Evolutionary conservation across 768 basidiomycete genomes (phyloP), one percentile per base, ranked within the genome.

Genomic region (Lyophyllum semitale): DNA sequence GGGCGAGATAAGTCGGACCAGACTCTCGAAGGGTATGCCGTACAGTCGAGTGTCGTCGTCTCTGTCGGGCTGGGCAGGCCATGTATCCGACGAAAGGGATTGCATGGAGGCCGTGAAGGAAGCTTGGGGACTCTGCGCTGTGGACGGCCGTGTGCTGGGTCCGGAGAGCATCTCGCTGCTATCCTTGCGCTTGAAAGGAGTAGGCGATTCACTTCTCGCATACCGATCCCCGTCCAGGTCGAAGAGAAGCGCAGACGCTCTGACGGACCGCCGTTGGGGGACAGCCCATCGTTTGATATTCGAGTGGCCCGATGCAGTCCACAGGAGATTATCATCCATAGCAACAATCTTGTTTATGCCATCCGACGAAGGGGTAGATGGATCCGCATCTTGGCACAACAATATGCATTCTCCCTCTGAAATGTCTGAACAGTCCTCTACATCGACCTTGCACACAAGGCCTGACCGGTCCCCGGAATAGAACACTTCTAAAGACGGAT

Each of bases 401-500:
- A 96, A 76, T 35, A 91, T 75, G 65, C 96, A 98, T 69, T 94
- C 91, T 27, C 92, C 97, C 43, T 97, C 93, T 1, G 88, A 84
- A 25, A 96, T 79, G 53, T 95, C 91, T 13, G 79, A 71, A 57
- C 85, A 89, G 35, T 83, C 85, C 62, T 95, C 92, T 2, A 96
- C 84, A 62, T 99, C 97, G n/a, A 95, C 88, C 59, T 86, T 86
- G 68, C 92, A 93, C 7, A 98, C 85, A 54, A 87, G 76, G n/a
- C 96, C 97, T 3, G 89, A 84, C 26, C 91, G 83, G 63, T 98
- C 96, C 9, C 96, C 97, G 0, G 95, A 97, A 72, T 96, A 98
- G 75, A 99, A 99, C 1, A 85, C 79, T 67, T 85, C 79, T 48
- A 99, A 78, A 8, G 88, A 85, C 0, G 95, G 92, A 67, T 98